phyloP scores from a whole-genome alignment of 1,284 basidiomycete genomes.

The Calocybe gambosa region DNA sequence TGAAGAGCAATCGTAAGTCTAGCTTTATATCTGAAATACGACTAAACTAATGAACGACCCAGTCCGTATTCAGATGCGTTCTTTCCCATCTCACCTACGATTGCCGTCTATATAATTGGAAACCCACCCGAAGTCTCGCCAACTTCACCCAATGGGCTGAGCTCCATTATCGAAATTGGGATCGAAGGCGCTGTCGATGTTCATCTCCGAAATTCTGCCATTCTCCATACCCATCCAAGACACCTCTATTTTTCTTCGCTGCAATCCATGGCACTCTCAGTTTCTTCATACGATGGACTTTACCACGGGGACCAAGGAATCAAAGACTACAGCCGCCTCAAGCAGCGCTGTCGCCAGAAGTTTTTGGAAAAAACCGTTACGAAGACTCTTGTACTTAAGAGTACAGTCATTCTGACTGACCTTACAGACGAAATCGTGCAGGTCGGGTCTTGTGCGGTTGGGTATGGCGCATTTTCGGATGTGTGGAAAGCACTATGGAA shows the following conservation, averaged over 20 bases:
- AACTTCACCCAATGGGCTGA: conserved; percentile 17
- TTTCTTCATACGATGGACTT: conserved; percentile 42
- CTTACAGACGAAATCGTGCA: conserved; percentile 46
- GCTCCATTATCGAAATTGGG: conserved; percentile 34
- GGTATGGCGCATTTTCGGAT: conserved; percentile 50
- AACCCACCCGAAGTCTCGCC: conserved; percentile 17
- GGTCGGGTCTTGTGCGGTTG: conserved; percentile 33
- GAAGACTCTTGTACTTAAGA: conserved; percentile 47
- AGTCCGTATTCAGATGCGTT: conserved; percentile 42
- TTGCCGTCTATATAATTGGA: conserved; percentile 47
- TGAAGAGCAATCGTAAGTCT: conserved; percentile 33
- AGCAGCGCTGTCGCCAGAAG: conserved; percentile 49
- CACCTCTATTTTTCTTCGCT: conserved; percentile 47
- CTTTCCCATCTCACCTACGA: conserved; percentile 46
- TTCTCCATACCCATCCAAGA: conserved; percentile 44
- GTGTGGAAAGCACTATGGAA: conserved; percentile 54
- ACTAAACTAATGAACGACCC: not conserved
- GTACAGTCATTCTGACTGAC: conserved; percentile 41
- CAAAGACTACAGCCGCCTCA: conserved; percentile 46
- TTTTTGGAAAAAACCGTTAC: conserved; percentile 46
- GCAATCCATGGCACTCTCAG: conserved; percentile 41
- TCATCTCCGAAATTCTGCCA: conserved; percentile 49
- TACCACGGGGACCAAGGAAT: conserved; percentile 43
- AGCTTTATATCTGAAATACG: not conserved
- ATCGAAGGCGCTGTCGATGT: conserved; percentile 43